Percentiles rank a stretch among this genome's conserved stretches.
Conservation (phyloP, 2,329 filamentous ascomycete species). For the Cryphonectria japonica region DNA sequence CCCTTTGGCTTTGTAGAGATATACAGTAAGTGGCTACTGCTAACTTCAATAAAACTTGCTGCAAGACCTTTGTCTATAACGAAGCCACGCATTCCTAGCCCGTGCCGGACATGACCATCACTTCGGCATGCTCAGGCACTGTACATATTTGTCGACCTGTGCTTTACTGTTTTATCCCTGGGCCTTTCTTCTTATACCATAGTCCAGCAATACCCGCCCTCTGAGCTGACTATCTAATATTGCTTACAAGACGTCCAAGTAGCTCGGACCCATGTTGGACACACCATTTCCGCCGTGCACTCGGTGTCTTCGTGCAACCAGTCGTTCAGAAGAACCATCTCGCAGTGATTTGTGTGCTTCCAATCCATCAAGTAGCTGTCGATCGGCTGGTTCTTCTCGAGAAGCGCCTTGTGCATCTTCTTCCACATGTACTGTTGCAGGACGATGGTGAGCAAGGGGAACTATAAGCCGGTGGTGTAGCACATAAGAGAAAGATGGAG, state of each 20-base stretch:
- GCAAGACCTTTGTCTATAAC: too few species aligned
- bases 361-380: conserved; percentile 30
- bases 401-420: conserved; percentile 30
- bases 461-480: background rate
- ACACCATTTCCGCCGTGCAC: conserved; percentile 28
- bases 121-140: too few species aligned
- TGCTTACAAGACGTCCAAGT: conserved; percentile 26
- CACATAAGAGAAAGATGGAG: background rate
- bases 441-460: background rate
- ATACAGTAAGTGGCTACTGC: too few species aligned
- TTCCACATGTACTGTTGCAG: conserved; percentile 28
- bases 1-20: too few species aligned
- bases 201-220: background rate
- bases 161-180: too few species aligned
- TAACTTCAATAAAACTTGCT: too few species aligned
- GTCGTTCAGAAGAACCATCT: conserved; percentile 27
- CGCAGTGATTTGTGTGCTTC: conserved; percentile 27
- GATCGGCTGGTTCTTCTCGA: conserved; percentile 23
- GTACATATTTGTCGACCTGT: too few species aligned
- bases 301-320: conserved; percentile 27
- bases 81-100: too few species aligned
- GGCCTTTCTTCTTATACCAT: background rate
- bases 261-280: conserved; percentile 29
- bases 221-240: background rate
- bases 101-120: too few species aligned